Evolutionary conservation across 345 rosid species (phyloP).

Genomic region (Brassica carinata): DNA sequence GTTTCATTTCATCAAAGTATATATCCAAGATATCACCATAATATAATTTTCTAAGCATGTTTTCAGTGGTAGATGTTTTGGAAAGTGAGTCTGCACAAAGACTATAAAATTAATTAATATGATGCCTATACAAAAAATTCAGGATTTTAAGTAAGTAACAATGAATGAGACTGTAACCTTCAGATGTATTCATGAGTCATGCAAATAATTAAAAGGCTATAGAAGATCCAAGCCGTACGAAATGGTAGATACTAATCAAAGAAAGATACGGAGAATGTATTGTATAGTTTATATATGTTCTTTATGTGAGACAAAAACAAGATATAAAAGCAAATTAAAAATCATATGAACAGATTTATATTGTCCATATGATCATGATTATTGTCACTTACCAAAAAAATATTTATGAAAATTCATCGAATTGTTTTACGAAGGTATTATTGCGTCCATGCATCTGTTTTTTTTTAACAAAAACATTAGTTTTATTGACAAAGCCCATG

Average conservation of each 20-base stretch:
- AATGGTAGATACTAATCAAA: neutral
- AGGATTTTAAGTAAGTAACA: neutral
- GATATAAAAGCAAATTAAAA: constrained; percentile 14
- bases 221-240: neutral
- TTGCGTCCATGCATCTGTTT: constrained; percentile 9
- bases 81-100: neutral
- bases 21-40: neutral
- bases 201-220: constrained; percentile 18
- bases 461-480: neutral
- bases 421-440: neutral
- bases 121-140: neutral
- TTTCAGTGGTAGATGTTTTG: neutral
- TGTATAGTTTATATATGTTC: constrained; percentile 10
- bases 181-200: neutral
- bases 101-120: no score
- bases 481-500: neutral
- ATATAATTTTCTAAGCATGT: neutral
- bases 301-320: constrained; percentile 20
- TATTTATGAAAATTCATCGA: neutral
- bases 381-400: neutral
- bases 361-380: neutral
- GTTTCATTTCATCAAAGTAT: constrained; percentile 18
- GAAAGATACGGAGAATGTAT: constrained; percentile 1
- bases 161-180: neutral
- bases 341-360: neutral